Base-by-base conservation (phyloP, 345 rosid species). In the Aquilaria malaccensis region DNA sequence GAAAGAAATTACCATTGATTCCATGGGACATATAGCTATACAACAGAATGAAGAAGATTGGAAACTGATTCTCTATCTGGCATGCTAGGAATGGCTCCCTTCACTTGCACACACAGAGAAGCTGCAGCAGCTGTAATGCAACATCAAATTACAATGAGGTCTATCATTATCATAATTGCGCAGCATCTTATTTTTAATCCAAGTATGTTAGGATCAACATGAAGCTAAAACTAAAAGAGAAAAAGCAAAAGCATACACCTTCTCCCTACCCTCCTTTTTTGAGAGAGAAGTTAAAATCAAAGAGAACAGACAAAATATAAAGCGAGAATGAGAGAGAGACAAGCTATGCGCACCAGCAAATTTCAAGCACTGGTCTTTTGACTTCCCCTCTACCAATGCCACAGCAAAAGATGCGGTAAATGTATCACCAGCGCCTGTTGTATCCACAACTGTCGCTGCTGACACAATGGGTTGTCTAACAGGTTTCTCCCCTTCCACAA, bases 391-490 rank as follows among this genome's bases (percentile, higher is more conserved):
- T 3, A 84, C 85, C 61, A 85, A 71, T 48, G 97, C 95, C 73
- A 94, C 99, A 11, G 97, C 96, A 79, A 90, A 94, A 10, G 99
- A 82, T 43, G 99, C 95, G 3, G 97, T 94, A 66, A 86, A 94
- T 45, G 99, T 94, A 75, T 94, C 99, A 7, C 99, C 99, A 1
- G 99, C 99, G 60, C 99, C 99, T 10, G 99, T 94, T 2, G 99
- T 88, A 78, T 94, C 99, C 1, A 90, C 49, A 11, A 90, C 96
- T 72, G 72, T 80, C 60, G 78, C 69, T 58, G 95, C 95, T 11
- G 85, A 64, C 71, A 94, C 80, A 30, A 84, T 77, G 12, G 96
- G 78, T 66, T 94, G 99, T 65, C 61, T 77, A 57, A 88, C 80
- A 30, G 96, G 87, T 37, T 83, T 69, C 61, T 87, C 65, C 32